phyloP scores from a whole-genome alignment of 2,329 filamentous ascomycete species.

The Daldinia sp. region DNA sequence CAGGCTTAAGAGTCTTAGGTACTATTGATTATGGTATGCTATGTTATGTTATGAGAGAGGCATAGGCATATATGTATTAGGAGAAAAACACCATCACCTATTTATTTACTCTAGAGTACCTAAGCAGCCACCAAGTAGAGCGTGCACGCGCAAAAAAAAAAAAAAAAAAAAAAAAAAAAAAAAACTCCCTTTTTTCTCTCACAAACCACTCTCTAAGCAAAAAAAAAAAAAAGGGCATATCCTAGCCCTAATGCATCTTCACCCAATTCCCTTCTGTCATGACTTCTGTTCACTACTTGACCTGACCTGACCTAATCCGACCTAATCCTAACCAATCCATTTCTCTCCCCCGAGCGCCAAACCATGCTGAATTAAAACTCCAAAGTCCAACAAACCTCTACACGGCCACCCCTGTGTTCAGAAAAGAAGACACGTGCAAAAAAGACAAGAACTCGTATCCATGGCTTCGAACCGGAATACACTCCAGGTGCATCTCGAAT shows the following conservation, averaged over 20 bases:
- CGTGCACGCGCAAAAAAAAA: neutral
- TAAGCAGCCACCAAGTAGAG: neutral
- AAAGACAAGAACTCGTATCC: constrained; percentile 20
- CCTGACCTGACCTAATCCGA: neutral
- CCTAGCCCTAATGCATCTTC: neutral
- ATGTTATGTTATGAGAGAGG: too few relatives aligned
- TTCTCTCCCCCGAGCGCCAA: constrained; percentile 28
- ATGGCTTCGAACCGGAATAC: constrained; percentile 26
- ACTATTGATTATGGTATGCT: too few relatives aligned
- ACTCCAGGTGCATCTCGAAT: constrained; percentile 28
- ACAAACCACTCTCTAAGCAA: neutral
- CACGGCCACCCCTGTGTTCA: neutral
- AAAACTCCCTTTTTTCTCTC: neutral
- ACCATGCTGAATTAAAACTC: constrained; percentile 28
- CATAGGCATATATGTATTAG: too few relatives aligned
- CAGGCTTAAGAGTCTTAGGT: too few relatives aligned
- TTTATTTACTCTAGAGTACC: neutral
- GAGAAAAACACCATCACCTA: neutral
- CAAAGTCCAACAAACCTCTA: neutral
- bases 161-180: neutral
- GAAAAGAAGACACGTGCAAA: constrained; percentile 12
- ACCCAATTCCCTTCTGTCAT: neutral
- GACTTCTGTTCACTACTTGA: neutral
- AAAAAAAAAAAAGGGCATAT: neutral
- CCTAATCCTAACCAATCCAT: constrained; percentile 2